phyloP scores from a whole-genome alignment of 1,139 yeast genomes.

The Sugiyamaella xylanicola region DNA sequence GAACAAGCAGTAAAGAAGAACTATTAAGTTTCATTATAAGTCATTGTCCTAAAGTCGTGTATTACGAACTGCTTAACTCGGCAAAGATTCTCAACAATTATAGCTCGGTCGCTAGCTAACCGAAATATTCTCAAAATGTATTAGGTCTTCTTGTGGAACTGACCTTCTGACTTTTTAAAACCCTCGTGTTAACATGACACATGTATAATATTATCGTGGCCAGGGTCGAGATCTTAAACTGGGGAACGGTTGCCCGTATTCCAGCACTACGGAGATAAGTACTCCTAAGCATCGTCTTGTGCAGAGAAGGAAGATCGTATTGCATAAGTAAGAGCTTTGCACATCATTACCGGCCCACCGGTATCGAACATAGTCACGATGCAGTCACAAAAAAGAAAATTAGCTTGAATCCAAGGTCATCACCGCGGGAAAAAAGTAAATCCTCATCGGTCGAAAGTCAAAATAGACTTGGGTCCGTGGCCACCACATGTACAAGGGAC shows the following conservation, averaged over 20 bases:
- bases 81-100: not conserved
- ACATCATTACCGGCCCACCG: not conserved
- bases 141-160: not conserved
- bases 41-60: not conserved
- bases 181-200: no score
- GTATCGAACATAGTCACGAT: not conserved
- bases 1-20: no score
- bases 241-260: not conserved
- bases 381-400: not conserved
- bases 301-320: not conserved
- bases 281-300: not conserved
- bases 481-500: constrained; percentile 3
- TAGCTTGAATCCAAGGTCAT: not conserved
- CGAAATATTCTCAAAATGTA: not conserved
- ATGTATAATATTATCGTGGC: not conserved
- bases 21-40: no score
- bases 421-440: constrained; percentile 10
- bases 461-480: not conserved
- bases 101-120: no score
- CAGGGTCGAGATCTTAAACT: not conserved
- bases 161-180: no score
- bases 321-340: not conserved
- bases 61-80: not conserved
- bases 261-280: no score
- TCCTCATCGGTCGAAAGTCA: constrained; percentile 4